Conservation (phyloP, 345 rosid species). For the Crucihimalaya himalaica region DNA sequence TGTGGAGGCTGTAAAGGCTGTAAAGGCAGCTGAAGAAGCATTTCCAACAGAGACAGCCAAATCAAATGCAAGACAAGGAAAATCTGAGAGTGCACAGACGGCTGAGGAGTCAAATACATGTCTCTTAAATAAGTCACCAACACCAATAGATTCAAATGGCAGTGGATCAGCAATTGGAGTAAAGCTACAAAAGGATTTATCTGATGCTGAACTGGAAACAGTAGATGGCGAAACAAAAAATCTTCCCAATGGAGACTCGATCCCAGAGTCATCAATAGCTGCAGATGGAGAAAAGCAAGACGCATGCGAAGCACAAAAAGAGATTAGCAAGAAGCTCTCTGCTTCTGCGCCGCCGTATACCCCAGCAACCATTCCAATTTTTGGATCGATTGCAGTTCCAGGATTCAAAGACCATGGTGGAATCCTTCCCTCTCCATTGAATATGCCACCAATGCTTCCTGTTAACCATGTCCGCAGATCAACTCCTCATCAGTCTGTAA, state of each 20-base stretch:
- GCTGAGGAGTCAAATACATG: constrained; percentile 33
- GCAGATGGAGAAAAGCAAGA: constrained; percentile 65
- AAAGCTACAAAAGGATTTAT: constrained; percentile 41
- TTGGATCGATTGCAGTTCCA: constrained; percentile 74
- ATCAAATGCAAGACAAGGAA: constrained; percentile 37
- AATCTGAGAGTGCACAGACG: constrained; percentile 38
- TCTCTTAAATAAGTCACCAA: constrained; percentile 35
- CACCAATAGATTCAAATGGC: constrained; percentile 39
- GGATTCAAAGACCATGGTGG: constrained; percentile 84
- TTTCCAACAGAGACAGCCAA: constrained; percentile 32
- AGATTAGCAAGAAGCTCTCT: constrained; percentile 80
- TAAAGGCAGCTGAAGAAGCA: constrained; percentile 37
- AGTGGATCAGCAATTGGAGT: constrained; percentile 36
- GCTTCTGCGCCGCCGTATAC: constrained; percentile 97
- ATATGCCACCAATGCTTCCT: constrained; percentile 77
- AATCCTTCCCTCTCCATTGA: constrained; percentile 89
- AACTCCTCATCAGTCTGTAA: constrained; percentile 83
- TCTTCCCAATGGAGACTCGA: constrained; percentile 41
- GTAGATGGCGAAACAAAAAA: constrained; percentile 44
- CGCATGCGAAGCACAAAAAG: constrained; percentile 66
- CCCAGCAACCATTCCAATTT: constrained; percentile 73
- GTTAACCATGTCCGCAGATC: constrained; percentile 77
- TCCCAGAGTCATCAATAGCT: constrained; percentile 41
- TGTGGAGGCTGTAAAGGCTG: constrained; percentile 28
- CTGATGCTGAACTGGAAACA: constrained; percentile 40